Evolutionary conservation across 2,329 filamentous ascomycete species (phyloP), one percentile per base, ranked within the genome.

Genomic region (Sporothrix curviconia): DNA sequence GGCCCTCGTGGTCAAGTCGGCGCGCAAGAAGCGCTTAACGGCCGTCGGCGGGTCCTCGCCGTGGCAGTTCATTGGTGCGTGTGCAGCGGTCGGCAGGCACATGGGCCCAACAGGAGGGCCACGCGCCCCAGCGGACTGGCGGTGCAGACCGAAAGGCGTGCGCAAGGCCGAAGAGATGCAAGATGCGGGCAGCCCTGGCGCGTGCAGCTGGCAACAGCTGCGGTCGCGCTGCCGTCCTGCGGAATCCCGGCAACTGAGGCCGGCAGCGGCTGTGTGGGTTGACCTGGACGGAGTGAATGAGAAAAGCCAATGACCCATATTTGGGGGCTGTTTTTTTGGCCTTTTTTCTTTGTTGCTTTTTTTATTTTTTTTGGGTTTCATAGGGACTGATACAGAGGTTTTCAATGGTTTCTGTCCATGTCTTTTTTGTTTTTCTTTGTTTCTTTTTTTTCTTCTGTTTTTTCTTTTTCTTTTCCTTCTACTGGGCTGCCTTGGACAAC

Each of bases 61-160:
- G 73, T 80, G 19, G n/a, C 75, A 77, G 55, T 83, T 83, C 64
- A 71, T n/a, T 81, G 47, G 79, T 78, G 17, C 75, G 80, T 53
- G 73, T 75, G 71, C 74, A 72, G 58, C 68, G 79, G 51, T 70
- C 74, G 19, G 78, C 79, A 15, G 70, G 69, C 36, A 67, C 70
- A 22, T 84, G 80, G 80, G 72, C 71, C 28, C 70, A 73, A 55
- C 78, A 82, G 58, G 80, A 84, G 66, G n/a, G 71, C 69, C 54
- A 75, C 76, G 39, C 73, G 80, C 54, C n/a, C n/a, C 70, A 69
- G 61, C 70, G 72, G 59, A n/a, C 72, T 84, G 57, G 75, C 72
- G n/a, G 72, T 73, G 11, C 78, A 76, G 5, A 73, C 75, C 50
- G 76, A 80, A n/a, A 59, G 72, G 74, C 59, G 71, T 73, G 69